These are phyloP conservation scores for Uronychia binucleata DNA, from an alignment of 73 alveolate species.

Conservation along the genomic window DNA sequence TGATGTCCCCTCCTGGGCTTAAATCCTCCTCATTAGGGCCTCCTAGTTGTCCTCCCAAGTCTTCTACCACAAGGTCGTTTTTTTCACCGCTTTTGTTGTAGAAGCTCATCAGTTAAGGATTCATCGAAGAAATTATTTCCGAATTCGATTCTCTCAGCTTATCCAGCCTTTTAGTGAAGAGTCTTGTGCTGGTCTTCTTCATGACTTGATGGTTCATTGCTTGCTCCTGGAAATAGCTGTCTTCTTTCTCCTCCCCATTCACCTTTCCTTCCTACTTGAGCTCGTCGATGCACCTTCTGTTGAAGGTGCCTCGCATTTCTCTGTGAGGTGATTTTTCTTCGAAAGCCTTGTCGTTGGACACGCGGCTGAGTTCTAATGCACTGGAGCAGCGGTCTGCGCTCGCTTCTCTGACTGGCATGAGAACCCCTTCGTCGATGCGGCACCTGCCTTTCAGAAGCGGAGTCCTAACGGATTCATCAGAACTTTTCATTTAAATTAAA, in stretches of 20 bases:
- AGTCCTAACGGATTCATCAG: not conserved
- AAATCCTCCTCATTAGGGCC: not conserved
- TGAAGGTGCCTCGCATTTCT: not conserved
- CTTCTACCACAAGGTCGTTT: not conserved
- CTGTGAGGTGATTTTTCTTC: not conserved
- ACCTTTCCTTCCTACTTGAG: not conserved
- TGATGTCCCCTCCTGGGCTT: not conserved
- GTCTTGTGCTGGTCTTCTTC: not conserved
- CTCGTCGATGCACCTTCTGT: not conserved
- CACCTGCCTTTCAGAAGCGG: not conserved
- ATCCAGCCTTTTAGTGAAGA: not conserved
- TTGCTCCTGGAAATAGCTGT: not conserved
- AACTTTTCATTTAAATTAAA: not conserved
- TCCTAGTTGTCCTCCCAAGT: not conserved
- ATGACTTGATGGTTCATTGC: not conserved
- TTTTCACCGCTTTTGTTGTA: not conserved
- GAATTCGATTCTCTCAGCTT: not conserved
- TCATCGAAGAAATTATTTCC: not conserved
- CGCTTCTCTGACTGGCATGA: not conserved
- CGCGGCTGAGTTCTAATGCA: not conserved
- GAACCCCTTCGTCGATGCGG: not conserved
- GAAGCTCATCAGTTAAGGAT: not conserved
- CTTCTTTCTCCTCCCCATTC: not conserved
- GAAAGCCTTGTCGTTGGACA: not conserved
- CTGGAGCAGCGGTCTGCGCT: conserved; percentile 2